phyloP scores from a whole-genome alignment of 1,284 basidiomycete species.

The Ustilago bromivora region DNA sequence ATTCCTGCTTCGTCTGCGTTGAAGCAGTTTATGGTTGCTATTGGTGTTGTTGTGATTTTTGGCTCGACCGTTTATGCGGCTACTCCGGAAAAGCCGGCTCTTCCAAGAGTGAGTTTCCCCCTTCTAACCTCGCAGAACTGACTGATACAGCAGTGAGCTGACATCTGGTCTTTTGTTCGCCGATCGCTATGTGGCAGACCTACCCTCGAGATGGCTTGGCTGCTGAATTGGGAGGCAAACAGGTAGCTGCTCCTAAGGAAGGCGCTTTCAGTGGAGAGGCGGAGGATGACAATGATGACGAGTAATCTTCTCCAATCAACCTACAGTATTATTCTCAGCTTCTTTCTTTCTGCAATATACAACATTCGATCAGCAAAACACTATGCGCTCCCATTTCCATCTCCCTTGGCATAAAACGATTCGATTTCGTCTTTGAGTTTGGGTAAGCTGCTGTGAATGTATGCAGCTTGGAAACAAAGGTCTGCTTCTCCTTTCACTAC shows the following conservation, averaged over 20 bases:
- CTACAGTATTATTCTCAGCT: background rate
- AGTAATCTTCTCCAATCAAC: slow-evolving; percentile 11
- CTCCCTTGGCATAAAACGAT: slow-evolving; percentile 1
- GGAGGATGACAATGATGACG: slow-evolving; percentile 55
- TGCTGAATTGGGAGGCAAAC: slow-evolving; percentile 58
- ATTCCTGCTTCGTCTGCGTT: slow-evolving; percentile 58
- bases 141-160: background rate
- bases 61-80: slow-evolving; percentile 57
- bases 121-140: background rate
- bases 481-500: slow-evolving; percentile 18
- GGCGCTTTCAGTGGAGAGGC: slow-evolving; percentile 49
- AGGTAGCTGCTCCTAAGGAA: slow-evolving; percentile 53
- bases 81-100: slow-evolving; percentile 56
- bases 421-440: slow-evolving; percentile 21
- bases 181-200: slow-evolving; percentile 23
- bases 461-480: slow-evolving; percentile 16
- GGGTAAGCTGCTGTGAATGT: slow-evolving; percentile 22
- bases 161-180: background rate
- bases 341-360: slow-evolving; percentile 19
- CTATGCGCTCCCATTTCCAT: slow-evolving; percentile 29
- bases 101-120: slow-evolving; percentile 55
- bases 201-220: slow-evolving; percentile 67
- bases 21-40: slow-evolving; percentile 60
- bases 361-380: slow-evolving; percentile 12
- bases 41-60: slow-evolving; percentile 49